phyloP scores from a whole-genome alignment of 2,329 filamentous ascomycete species.

The Aspergillus pseudoterreus region DNA sequence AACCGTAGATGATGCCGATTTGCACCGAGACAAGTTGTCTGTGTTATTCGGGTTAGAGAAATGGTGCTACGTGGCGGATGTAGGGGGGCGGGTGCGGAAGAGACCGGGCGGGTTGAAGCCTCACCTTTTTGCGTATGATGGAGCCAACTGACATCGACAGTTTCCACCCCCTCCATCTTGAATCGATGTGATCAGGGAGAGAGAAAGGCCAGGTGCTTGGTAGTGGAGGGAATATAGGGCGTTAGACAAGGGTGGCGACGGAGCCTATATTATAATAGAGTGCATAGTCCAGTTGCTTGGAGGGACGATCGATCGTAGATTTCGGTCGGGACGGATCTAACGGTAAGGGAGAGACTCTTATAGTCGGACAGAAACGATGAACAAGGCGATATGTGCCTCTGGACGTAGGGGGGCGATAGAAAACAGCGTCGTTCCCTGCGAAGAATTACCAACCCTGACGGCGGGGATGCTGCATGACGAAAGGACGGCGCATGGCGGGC shows the following conservation, averaged over 20 bases:
- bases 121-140: constrained; percentile 79
- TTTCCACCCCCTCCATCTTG: constrained; percentile 74
- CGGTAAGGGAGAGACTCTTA: too few species aligned
- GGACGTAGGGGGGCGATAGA: neutral
- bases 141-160: constrained; percentile 88
- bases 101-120: constrained; percentile 10
- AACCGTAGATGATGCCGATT: constrained; percentile 30
- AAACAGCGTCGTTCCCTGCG: neutral
- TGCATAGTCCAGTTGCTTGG: too few species aligned
- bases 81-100: neutral
- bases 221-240: neutral
- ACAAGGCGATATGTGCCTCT: neutral
- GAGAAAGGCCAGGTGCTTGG: neutral
- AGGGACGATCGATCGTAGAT: too few species aligned
- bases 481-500: constrained; percentile 14
- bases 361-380: neutral
- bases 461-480: constrained; percentile 15
- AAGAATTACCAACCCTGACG: constrained; percentile 9
- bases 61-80: neutral
- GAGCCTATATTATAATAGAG: too few species aligned
- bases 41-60: constrained; percentile 3
- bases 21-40: constrained; percentile 36
- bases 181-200: neutral
- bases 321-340: too few species aligned
- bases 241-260: neutral